A percentile compares a stretch with the other conserved stretches of the same genome.
phyloP scores from a whole-genome alignment of 345 rosid genomes.

The Kernera saxatilis region DNA sequence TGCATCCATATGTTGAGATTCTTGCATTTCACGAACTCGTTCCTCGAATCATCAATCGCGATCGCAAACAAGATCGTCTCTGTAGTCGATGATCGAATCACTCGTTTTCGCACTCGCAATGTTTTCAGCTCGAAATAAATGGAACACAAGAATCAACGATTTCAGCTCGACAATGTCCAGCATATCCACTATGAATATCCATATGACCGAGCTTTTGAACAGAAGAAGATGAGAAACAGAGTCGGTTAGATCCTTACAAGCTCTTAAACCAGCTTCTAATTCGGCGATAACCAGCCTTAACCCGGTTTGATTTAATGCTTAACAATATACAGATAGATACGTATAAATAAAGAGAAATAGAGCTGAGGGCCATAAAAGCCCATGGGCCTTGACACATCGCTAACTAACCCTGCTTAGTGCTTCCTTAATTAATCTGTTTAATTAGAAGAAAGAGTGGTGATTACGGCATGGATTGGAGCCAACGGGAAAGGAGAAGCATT shows the following conservation, averaged over 20 bases:
- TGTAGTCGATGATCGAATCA: background rate
- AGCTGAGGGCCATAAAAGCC: conserved; percentile 4
- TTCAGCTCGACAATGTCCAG: background rate
- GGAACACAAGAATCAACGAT: background rate
- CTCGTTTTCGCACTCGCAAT: background rate
- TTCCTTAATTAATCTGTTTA: conserved; percentile 2
- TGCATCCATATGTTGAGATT: background rate
- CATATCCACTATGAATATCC: background rate
- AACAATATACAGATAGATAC: background rate
- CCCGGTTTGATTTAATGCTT: background rate
- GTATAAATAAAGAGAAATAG: background rate
- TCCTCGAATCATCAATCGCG: background rate
- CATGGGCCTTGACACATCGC: background rate
- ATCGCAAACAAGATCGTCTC: background rate
- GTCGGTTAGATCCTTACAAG: background rate
- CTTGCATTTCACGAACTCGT: background rate
- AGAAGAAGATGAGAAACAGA: background rate
- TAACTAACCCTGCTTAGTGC: background rate
- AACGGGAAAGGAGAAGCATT: conserved; percentile 4
- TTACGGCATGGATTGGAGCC: conserved; percentile 36
- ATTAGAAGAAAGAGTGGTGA: conserved; percentile 11
- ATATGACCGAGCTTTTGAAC: background rate
- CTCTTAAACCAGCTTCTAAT: background rate
- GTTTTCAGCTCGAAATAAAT: background rate
- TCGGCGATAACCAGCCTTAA: background rate